phyloP scores from a whole-genome alignment of 1,284 basidiomycete genomes.

The Sporisorium graminicola region DNA sequence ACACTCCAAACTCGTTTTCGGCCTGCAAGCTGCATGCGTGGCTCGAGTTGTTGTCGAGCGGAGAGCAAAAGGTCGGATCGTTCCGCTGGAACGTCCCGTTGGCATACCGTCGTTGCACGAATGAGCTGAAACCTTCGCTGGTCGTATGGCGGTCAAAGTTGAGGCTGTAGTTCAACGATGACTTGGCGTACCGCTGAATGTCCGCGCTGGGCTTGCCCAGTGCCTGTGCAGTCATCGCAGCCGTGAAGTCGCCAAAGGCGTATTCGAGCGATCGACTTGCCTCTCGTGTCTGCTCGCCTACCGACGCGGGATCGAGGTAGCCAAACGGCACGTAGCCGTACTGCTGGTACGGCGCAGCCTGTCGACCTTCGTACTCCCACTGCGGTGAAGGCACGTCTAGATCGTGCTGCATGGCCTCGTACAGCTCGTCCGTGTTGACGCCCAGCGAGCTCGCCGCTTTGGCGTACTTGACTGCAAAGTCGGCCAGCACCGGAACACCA shows the following conservation, averaged over 20 bases:
- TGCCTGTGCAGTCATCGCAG: slow-evolving; percentile 49
- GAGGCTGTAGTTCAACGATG: slow-evolving; percentile 58
- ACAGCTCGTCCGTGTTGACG: slow-evolving; percentile 56
- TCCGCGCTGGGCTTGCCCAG: slow-evolving; percentile 37
- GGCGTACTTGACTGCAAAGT: slow-evolving; percentile 61
- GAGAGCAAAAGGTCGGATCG: slow-evolving; percentile 59
- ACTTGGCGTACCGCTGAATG: slow-evolving; percentile 25
- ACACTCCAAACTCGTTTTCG: slow-evolving; percentile 55
- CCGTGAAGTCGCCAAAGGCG: slow-evolving; percentile 73
- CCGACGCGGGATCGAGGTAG: slow-evolving; percentile 51
- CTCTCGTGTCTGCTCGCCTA: slow-evolving; percentile 61
- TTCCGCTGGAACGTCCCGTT: slow-evolving; percentile 51
- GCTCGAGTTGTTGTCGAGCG: slow-evolving; percentile 42
- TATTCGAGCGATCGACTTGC: slow-evolving; percentile 67
- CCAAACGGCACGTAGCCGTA: slow-evolving; percentile 61
- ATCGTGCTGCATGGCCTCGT: slow-evolving; percentile 56
- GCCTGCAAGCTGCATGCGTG: slow-evolving; percentile 57
- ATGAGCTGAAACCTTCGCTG: slow-evolving; percentile 51
- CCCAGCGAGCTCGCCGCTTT: slow-evolving; percentile 36
- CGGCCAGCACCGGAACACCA: slow-evolving; percentile 56
- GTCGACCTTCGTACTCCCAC: slow-evolving; percentile 59
- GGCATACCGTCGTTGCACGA: slow-evolving; percentile 54
- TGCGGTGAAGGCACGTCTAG: slow-evolving; percentile 70
- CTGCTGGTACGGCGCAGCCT: slow-evolving; percentile 46
- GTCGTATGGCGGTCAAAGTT: slow-evolving; percentile 47